Base-by-base conservation (phyloP, 768 basidiomycete species). In the Pulveroboletus ravenelii region DNA sequence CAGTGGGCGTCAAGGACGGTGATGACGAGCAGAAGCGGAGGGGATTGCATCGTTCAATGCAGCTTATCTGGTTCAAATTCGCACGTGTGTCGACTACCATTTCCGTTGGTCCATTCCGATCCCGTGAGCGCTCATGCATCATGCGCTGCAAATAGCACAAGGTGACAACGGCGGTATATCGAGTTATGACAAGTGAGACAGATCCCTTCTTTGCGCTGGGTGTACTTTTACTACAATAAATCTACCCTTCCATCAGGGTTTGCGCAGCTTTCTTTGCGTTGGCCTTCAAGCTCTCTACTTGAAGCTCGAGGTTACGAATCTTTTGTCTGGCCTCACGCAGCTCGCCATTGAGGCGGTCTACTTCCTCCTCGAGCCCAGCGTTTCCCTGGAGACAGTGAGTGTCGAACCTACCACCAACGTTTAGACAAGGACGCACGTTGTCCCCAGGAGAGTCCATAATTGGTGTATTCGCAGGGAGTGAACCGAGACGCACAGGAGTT, bases 231-330 rank as follows among this genome's bases (percentile, higher is more conserved):
- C 17, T 41, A 44, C 8, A 18, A 7, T 48, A 49, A 6, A 45
- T 51, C 50, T 59, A 64, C 39, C 42, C 56, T 10, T 70, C 61
- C 52, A 74, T 50, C 54, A 91, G 64, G 34, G 84, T 73, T 63
- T 86, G 79, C 12, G 85, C 85, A 2, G 88, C 89, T 62, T 80
- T 87, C 60, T 80, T 75, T 50, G 89, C 87, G 60, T 91, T 92
- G 15, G 83, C 82, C 51, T 78, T 78, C 56, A 89, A 66, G 13
- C 76, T 74, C 70, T 93, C 89, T 17, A 92, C 80, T 70, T 90
- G 87, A 51, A 93, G 64, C 70, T 93, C 91, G 44, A 94, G 68
- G 59, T 85, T 85, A 51, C 93, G 75, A 47, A 94, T 92, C 72
- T 87, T 81, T 68, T 84, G 82, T 35, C 86, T 77, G 31, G 89